Evolutionary conservation across 2,329 filamentous ascomycete species (phyloP).

Genomic region (Cladobotryum protrusum): DNA sequence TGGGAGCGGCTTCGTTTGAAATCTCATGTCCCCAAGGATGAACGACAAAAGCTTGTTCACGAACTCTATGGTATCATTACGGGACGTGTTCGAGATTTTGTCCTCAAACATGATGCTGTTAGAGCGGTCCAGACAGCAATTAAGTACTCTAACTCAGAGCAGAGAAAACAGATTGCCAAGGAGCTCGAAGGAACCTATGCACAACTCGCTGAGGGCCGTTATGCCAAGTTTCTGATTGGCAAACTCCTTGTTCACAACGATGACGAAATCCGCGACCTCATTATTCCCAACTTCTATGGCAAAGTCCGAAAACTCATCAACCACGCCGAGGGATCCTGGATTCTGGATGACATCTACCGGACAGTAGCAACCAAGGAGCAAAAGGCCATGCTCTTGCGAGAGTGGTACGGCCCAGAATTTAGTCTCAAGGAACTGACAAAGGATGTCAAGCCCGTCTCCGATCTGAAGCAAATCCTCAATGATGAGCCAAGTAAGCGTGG

Average conservation of each 20-base stretch:
- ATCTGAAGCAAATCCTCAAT: slow-evolving; percentile 69
- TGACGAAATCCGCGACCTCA: slow-evolving; percentile 75
- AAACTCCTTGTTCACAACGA: slow-evolving; percentile 94
- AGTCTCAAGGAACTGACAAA: slow-evolving; percentile 62
- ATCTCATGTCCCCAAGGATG: slow-evolving; percentile 84
- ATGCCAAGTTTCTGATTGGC: slow-evolving; percentile 94
- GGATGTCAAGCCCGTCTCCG: slow-evolving; percentile 52
- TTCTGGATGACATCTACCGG: slow-evolving; percentile 93
- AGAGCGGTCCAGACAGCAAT: slow-evolving; percentile 92
- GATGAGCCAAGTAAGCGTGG: slow-evolving; percentile 77
- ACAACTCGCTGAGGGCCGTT: slow-evolving; percentile 84
- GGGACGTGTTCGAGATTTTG: slow-evolving; percentile 87
- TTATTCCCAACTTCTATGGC: slow-evolving; percentile 93
- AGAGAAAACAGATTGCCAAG: slow-evolving; percentile 77
- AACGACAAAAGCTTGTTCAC: slow-evolving; percentile 77
- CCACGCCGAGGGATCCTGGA: slow-evolving; percentile 95
- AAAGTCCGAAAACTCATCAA: slow-evolving; percentile 90
- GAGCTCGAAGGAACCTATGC: slow-evolving; percentile 83
- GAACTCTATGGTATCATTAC: slow-evolving; percentile 91
- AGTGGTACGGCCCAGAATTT: slow-evolving; percentile 97
- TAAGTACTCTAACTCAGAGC: slow-evolving; percentile 84
- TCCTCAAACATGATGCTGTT: slow-evolving; percentile 98
- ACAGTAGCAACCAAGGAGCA: slow-evolving; percentile 80
- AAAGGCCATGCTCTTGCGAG: slow-evolving; percentile 75
- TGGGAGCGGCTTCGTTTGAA: slow-evolving; percentile 93